phyloP scores from a whole-genome alignment of 345 rosid species.

The Geranium rotundifolium region DNA sequence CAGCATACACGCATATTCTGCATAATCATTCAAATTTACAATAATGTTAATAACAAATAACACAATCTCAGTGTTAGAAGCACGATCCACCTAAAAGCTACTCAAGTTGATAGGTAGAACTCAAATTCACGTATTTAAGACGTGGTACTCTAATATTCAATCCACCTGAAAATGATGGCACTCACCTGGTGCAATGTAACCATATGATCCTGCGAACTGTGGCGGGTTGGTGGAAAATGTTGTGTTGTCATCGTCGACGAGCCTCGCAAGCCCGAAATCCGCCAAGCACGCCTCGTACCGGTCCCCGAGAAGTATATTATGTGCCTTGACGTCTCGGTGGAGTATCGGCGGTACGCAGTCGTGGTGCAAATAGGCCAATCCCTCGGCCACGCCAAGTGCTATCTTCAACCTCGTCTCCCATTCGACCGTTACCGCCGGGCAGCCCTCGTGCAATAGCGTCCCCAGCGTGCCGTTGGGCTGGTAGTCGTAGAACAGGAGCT shows the following conservation, averaged over 20 bases:
- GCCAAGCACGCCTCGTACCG: slow-evolving; percentile 59
- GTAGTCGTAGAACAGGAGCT: slow-evolving; percentile 62
- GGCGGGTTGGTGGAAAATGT: slow-evolving; percentile 39
- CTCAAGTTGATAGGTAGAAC: too few relatives aligned
- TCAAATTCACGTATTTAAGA: too few relatives aligned
- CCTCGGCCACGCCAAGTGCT: slow-evolving; percentile 68
- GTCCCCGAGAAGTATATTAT: slow-evolving; percentile 63
- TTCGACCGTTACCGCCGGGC: slow-evolving; percentile 19
- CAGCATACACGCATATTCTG: slow-evolving; percentile 66
- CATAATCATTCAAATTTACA: too few relatives aligned
- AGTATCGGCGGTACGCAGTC: slow-evolving; percentile 74
- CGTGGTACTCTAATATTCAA: too few relatives aligned
- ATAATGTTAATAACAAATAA: too few relatives aligned
- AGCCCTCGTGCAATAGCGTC: slow-evolving; percentile 38
- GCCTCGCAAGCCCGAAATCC: slow-evolving; percentile 74
- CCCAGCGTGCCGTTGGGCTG: slow-evolving; percentile 60
- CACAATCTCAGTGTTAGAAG: too few relatives aligned
- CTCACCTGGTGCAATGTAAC: slow-evolving; percentile 92
- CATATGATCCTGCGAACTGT: slow-evolving; percentile 72
- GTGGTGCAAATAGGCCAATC: slow-evolving; percentile 72
- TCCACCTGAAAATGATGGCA: too few relatives aligned
- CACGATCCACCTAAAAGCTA: too few relatives aligned
- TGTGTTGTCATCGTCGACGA: slow-evolving; percentile 38
- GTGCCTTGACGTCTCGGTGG: slow-evolving; percentile 80
- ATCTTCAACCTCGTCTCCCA: slow-evolving; percentile 71